Evolutionary conservation across 352 stramenopile genomes (phyloP).

Genomic region (Pythium volutum): DNA sequence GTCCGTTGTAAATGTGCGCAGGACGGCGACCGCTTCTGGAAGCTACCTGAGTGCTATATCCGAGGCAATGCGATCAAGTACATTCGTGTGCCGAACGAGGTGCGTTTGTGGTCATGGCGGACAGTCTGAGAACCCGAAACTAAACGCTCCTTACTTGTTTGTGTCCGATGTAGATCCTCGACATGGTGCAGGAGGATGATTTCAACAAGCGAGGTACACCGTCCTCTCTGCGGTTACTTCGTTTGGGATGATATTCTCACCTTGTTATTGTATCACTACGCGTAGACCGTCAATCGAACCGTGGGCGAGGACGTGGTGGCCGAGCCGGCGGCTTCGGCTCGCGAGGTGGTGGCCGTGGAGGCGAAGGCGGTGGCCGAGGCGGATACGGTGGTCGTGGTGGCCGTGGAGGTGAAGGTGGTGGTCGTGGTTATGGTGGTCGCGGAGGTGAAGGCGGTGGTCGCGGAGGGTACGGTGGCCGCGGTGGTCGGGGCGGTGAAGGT

Average conservation of each 20-base stretch:
- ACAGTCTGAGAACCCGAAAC: not conserved
- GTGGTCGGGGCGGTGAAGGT: conserved; percentile 33
- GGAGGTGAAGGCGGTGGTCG: conserved; percentile 25
- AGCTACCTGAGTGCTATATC: conserved; percentile 98
- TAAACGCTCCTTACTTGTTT: not conserved
- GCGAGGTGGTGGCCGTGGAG: conserved; percentile 34
- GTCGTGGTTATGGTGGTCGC: conserved; percentile 34
- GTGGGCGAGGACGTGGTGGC: conserved; percentile 67
- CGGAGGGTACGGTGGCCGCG: conserved; percentile 24
- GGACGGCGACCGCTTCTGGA: conserved; percentile 98
- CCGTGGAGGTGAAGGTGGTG: conserved; percentile 28
- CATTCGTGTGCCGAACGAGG: conserved; percentile 95
- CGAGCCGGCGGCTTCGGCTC: conserved; percentile 44
- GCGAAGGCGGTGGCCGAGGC: conserved; percentile 35
- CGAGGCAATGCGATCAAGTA: conserved; percentile 99
- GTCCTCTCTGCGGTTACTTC: not conserved
- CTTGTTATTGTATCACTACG: conserved; percentile 6
- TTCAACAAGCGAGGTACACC: conserved; percentile 67
- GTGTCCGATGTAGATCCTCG: conserved; percentile 62
- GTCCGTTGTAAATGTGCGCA: conserved; percentile 25
- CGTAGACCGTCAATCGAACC: conserved; percentile 71
- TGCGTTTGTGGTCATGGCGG: conserved; percentile 26
- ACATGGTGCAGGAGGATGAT: conserved; percentile 95
- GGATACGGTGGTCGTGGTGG: conserved; percentile 39
- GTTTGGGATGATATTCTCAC: conserved; percentile 5